Evolutionary conservation across 1,139 yeast genomes (phyloP), one percentile per base, ranked within the genome.

Genomic region (Nematodospora anomalae): DNA sequence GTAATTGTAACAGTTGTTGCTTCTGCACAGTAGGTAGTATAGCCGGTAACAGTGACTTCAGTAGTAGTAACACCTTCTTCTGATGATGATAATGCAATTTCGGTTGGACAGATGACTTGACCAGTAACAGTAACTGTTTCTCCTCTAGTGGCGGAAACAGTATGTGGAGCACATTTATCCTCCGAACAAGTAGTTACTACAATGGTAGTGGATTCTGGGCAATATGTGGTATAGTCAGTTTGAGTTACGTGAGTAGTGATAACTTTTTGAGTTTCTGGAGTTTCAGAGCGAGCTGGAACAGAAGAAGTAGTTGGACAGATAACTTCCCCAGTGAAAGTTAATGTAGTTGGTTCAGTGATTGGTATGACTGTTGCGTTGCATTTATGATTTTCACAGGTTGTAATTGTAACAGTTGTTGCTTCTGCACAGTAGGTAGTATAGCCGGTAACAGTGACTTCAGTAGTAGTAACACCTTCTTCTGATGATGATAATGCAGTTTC

Each of bases 341-440:
- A 24, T 4, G 36, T 33, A 23, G 43, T 30, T 28, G 36, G 36
- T 21, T 28, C 24, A n/a, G 26, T 31, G 14, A 36, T 37, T 2
- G 37, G 26, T 13, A 36, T 35, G 13, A 28, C 26, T 11, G 41
- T 31, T 21, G 42, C 38, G 8, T 25, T 30, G 26, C 42, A 41
- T 14, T 21, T 16, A 13, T 31, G 28, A 16, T 41, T 26, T 16
- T 26, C 16, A 37, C 40, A 37, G 14, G 27, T 41, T 1, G 44
- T 37, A 11, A 41, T 22, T 5, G 38, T 35, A 16, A 41, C 14
- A n/a, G 35, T 36, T 4, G 41, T 37, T 25, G 41, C 8, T 3
- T 26, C 26, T 26, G 48, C 47, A 30, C 45, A 42, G 32, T 35
- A 40, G 8, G 45, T 42, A 8, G 48, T 44, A 21, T 32, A 41